A percentile compares a stretch with the other conserved stretches of the same genome.
These are phyloP conservation scores for Gypsophila paniculata DNA, from an alignment of 179 eudicot species.

Conservation along the genomic window DNA sequence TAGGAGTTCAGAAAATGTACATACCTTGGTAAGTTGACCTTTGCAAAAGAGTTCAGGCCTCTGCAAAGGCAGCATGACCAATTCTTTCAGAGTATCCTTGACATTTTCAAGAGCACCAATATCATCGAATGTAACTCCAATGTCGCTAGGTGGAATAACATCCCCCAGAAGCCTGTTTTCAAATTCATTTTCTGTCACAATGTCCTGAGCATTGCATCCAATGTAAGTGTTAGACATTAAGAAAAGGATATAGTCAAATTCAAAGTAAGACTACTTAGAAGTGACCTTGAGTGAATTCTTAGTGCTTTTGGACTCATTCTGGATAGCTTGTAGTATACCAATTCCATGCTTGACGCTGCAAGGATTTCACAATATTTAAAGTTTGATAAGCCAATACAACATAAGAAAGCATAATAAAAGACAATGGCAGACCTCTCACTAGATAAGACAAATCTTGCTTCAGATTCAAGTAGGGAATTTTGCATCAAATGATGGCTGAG, in stretches of 20 bases:
- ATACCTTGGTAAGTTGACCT: slow-evolving; percentile 84
- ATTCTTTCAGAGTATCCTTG: slow-evolving; percentile 74
- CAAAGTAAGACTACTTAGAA: neutral
- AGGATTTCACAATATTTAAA: neutral
- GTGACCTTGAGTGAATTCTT: slow-evolving; percentile 81
- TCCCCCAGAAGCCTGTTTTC: slow-evolving; percentile 80
- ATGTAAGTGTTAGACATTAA: neutral
- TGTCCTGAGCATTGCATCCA: slow-evolving; percentile 42
- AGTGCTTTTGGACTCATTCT: slow-evolving; percentile 65
- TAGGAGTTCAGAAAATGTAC: neutral
- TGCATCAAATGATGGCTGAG: slow-evolving; percentile 74
- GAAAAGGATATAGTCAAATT: slow-evolving; percentile 14
- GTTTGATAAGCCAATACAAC: neutral
- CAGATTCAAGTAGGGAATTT: slow-evolving; percentile 34
- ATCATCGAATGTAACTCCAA: slow-evolving; percentile 85
- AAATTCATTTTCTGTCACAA: slow-evolving; percentile 82
- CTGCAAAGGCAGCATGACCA: slow-evolving; percentile 90
- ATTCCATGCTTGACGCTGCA: slow-evolving; percentile 66
- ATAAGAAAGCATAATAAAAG: neutral
- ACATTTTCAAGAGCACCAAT: slow-evolving; percentile 88
- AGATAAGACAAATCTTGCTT: slow-evolving; percentile 52
- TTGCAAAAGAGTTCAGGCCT: slow-evolving; percentile 84
- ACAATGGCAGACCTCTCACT: slow-evolving; percentile 47
- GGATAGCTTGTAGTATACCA: slow-evolving; percentile 59
- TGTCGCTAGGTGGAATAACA: slow-evolving; percentile 83